Evolutionary conservation across 768 basidiomycete species (phyloP), one percentile per base, ranked within the genome.

Genomic region (Boletus barrowsii): DNA sequence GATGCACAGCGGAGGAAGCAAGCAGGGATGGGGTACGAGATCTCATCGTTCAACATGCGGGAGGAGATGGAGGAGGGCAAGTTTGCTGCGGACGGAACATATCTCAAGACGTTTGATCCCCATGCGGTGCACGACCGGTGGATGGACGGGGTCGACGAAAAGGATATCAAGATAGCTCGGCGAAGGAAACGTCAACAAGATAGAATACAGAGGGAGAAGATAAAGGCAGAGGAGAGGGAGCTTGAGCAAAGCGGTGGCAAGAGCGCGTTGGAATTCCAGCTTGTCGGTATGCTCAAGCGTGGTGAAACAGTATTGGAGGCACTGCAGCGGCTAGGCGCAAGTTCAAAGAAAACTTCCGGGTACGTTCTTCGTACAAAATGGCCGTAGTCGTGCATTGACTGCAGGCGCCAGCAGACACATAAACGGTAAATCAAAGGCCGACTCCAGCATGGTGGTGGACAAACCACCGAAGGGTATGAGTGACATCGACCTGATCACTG

Each of bases 1-100:
- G 88, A 89, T 48, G 83, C 79, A n/a, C 80, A 81, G 63, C 81
- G 86, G 62, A 74, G 79, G 66, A 84, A 81, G 74, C 92, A 90
- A 70, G 83, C 78, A 37, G 88, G 87, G 13, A 98, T 99, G 96
- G 97, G 96, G 3, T 96, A 75, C 72, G 89, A 95, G 66, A 62
- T 99, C 10, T 94, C 90, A 4, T 90, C 92, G 26, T 99, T 99
- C 83, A 96, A 99, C 71, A 98, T 99, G 96, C 87, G 94, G 59
- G 88, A 92, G 63, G 97, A 99, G 79, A 95, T 98, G 88, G 88
- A 93, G 66, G 96, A 98, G 73, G 97, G 97, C 37, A 92, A 93
- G 67, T 98, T 99, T 75, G 87, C 91, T 5, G 90, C 89, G 55
- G 96, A 98, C 66, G 97, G 97, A 44, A 88, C 72, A 63, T 93